phyloP scores from a whole-genome alignment of 345 rosid genomes.

The Cochlearia excelsa region DNA sequence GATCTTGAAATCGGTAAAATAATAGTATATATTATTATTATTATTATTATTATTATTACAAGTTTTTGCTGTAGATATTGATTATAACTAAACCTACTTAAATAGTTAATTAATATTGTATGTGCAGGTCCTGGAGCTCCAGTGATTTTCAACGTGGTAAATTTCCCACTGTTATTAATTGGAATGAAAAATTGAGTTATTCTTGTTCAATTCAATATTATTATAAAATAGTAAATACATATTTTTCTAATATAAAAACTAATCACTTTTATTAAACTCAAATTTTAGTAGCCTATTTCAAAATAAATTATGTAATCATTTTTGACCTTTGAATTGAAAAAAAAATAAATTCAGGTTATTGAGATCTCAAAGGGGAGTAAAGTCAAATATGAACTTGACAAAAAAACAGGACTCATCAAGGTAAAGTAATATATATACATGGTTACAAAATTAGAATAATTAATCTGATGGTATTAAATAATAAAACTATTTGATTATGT shows the following conservation, averaged over 20 bases:
- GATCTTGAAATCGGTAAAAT: constrained; percentile 89
- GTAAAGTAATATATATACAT: constrained; percentile 30
- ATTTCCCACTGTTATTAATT: constrained; percentile 20
- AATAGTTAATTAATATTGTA: background rate
- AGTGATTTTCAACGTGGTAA: constrained; percentile 67
- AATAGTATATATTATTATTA: background rate
- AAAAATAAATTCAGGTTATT: constrained; percentile 53
- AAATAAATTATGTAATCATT: background rate
- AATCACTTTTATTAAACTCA: too few species aligned
- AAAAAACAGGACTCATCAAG: constrained; percentile 93
- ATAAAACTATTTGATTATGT: constrained; percentile 1
- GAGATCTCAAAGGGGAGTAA: constrained; percentile 98
- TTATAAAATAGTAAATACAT: too few species aligned
- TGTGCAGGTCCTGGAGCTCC: constrained; percentile 94
- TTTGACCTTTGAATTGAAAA: background rate
- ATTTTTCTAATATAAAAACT: too few species aligned
- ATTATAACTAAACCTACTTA: background rate
- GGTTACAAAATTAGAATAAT: background rate
- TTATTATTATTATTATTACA: too few species aligned
- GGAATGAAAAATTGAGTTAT: too few species aligned
- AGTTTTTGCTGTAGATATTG: background rate
- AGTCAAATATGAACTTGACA: constrained; percentile 98
- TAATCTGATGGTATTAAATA: too few species aligned
- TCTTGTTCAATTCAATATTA: too few species aligned
- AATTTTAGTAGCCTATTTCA: background rate